Base-by-base conservation (phyloP, 306 rosid species). In the Sphenostylis stenocarpa region DNA sequence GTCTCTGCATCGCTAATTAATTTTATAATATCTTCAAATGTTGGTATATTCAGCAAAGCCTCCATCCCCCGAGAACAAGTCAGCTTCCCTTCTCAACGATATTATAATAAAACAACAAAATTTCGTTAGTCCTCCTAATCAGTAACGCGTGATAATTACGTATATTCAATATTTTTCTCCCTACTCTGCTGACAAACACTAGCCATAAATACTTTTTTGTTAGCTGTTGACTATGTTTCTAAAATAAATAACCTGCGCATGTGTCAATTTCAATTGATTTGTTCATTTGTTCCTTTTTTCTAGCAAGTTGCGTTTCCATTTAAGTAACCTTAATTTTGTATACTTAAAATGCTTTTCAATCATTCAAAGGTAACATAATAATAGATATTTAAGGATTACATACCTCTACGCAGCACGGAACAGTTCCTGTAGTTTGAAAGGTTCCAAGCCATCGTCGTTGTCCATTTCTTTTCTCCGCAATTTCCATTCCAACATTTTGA, bases 361-460 rank as follows among this genome's bases (percentile, higher is more conserved):
- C 9, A 38, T 38, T 38, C 13, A 9, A 8, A 36, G 41, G 41
- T 36, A 8, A 38, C 41, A 44, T 14, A 15, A 44, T 1, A 15
- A 44, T 0, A 3, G 51, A 45, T 45, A 14, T 5, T 52, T 52
- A 39, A 38, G 51, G 51, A 64, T 38, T 1, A 65, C 11, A 16
- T 7, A 66, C 9, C n/a, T n/a, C n/a, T n/a, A n/a, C n/a, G n/a
- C n/a, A n/a, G n/a, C n/a, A 8, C 13, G 12, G 73, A 45, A 47
- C 2, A n/a, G 20, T 7, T 14, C 2, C 21, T 17, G 43, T 15
- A 12, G 44, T 69, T 47, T 76, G 74, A 76, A 65, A 52, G 9
- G 15, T 76, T 76, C 80, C 33, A 51, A 41, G 67, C 34, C 15
- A 29, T 21, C 33, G 24, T n/a, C 52, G 19, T 76, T 39, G 55